Conservation (phyloP, 805 yeast species). For the Cephaloascus fragrans region DNA sequence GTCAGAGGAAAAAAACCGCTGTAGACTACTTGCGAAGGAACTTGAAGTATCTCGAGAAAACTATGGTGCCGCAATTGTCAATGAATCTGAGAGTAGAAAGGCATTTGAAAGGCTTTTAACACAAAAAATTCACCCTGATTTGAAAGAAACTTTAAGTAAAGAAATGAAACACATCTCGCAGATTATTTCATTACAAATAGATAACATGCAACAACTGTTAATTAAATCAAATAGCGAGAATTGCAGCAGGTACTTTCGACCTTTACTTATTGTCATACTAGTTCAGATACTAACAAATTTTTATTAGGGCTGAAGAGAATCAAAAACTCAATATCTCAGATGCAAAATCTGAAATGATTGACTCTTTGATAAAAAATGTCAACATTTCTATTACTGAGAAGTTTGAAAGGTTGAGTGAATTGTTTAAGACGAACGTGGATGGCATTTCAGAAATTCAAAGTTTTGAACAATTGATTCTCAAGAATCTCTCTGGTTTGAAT, state of each 20-base stretch:
- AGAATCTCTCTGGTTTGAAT: not conserved
- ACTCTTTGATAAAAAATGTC: too few species aligned
- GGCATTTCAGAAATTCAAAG: not conserved
- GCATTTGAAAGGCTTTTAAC: not conserved
- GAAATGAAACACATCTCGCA: not conserved
- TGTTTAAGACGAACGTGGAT: not conserved
- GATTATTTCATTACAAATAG: not conserved
- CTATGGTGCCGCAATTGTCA: not conserved
- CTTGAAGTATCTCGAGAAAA: not conserved
- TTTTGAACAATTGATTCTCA: not conserved
- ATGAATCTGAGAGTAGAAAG: not conserved
- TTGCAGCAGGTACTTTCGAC: too few species aligned
- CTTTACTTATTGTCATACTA: too few species aligned
- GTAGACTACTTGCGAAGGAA: not conserved
- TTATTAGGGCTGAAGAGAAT: too few species aligned
- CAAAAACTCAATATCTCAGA: too few species aligned
- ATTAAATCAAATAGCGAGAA: too few species aligned
- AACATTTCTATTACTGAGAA: too few species aligned
- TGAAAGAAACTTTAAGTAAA: not conserved
- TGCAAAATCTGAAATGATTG: too few species aligned
- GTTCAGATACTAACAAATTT: too few species aligned
- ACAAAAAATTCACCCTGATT: not conserved
- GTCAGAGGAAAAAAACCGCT: not conserved
- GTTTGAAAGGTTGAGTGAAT: not conserved
- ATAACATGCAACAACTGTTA: too few species aligned